These are phyloP conservation scores for Chaetoceros muelleri DNA, from an alignment of 108 stramenopile species.

Conservation along the genomic window DNA sequence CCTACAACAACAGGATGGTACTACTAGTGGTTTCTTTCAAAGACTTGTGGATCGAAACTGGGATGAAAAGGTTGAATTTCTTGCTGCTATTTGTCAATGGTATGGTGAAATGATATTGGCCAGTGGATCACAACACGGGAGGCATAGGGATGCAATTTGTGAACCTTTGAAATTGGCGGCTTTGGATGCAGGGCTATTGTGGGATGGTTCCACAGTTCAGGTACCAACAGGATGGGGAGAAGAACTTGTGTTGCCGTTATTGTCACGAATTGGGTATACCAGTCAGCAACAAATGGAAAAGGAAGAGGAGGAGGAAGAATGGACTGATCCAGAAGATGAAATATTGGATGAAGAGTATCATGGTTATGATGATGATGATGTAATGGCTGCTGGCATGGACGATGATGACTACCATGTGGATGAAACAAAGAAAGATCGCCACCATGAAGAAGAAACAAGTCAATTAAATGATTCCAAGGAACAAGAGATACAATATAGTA, in stretches of 20 bases:
- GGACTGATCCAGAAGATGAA: constrained; percentile 9
- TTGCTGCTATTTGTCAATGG: constrained; percentile 51
- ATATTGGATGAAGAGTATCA: constrained; percentile 13
- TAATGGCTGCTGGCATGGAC: constrained; percentile 10
- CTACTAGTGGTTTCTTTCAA: neutral
- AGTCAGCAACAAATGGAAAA: neutral
- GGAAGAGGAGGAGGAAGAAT: neutral
- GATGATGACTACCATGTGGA: constrained; percentile 15
- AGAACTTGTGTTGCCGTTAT: neutral
- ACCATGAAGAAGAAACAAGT: constrained; percentile 1
- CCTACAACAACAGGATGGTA: neutral
- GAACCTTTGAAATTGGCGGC: constrained; percentile 45
- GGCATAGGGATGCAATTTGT: constrained; percentile 22
- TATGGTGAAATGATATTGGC: constrained; percentile 47
- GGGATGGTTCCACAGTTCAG: constrained; percentile 8
- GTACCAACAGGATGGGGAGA: neutral
- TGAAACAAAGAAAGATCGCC: constrained; percentile 1
- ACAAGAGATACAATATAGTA: neutral
- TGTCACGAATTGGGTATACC: neutral
- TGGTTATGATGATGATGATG: constrained; percentile 10
- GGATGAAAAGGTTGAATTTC: constrained; percentile 26
- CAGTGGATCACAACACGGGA: constrained; percentile 5
- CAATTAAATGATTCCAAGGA: constrained; percentile 4
- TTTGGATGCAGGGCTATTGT: constrained; percentile 38
- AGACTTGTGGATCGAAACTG: constrained; percentile 8